Evolutionary conservation across 495 filamentous ascomycete genomes (phyloP), one percentile per base, ranked within the genome.

Genomic region (Articulospora tetracladia): DNA sequence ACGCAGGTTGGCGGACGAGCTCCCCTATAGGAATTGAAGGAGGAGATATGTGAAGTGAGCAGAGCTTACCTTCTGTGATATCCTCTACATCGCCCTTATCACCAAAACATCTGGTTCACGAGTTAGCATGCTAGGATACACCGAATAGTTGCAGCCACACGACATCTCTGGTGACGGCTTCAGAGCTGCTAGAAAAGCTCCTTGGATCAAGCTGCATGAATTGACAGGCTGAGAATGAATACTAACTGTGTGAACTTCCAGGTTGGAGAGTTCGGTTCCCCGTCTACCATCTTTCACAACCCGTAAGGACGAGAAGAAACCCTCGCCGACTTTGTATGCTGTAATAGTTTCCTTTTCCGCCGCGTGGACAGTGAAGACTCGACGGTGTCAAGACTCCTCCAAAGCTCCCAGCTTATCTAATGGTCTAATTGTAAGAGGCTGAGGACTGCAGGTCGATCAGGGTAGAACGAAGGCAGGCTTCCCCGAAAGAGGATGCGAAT

Each of bases 171-270:
- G 13, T 7, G n/a, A 1, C 12, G 23, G 52, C 2, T 30, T 22
- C 12, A 39, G 23, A 55, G 36, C 1, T 25, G 25, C 22, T 17
- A 55, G 69, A 53, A 59, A 58, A 66, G 1, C 13, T 30, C 24
- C 15, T 10, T 13, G 13, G 17, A 44, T 3, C 11, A 15, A 19
- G 7, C 22, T 11, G 17, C 22, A 30, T 15, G 23, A 22, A 41
- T 55, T 4, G 53, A 41, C 47, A 53, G 39, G 59, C 64, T 15
- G 17, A 19, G n/a, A 17, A 44, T 7, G 15, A 17, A 17, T 51
- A 92, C 95, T 83, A 84, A 98, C 94, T 98, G 94, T 76, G 94
- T 98, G 79, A 98, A 98, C 83, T 98, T 98, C 94, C 94, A 98
- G 74, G 93, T 97, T 68, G 94, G 93, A 74, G 91, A 83, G 76